Percentiles rank a stretch among this genome's conserved stretches.
These are phyloP conservation scores for Apophysomyces elegans DNA, from an alignment of 371 early-diverging fungal genomes.

Conservation along the genomic window DNA sequence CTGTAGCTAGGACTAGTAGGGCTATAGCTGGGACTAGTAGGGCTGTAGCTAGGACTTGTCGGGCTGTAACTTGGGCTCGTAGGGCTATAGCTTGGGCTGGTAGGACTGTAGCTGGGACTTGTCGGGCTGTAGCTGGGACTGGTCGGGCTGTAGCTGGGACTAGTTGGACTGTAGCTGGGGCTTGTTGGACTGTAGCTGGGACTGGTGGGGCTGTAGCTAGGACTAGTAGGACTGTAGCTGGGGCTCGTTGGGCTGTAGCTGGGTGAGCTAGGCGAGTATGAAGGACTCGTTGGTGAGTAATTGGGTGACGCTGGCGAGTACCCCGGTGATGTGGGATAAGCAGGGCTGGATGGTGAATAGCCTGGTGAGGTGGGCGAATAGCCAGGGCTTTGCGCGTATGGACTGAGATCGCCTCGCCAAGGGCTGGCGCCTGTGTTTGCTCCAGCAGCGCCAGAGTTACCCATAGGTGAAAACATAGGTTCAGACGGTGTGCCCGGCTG, in stretches of 20 bases:
- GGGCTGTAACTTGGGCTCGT: conserved; percentile 68
- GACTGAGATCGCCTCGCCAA: conserved; percentile 57
- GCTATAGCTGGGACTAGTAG: conserved; percentile 78
- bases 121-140: conserved; percentile 75
- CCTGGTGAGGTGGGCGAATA: conserved; percentile 84
- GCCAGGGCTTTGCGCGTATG: conserved; percentile 62
- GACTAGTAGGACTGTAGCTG: conserved; percentile 70
- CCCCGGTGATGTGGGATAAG: conserved; percentile 71
- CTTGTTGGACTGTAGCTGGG: conserved; percentile 74
- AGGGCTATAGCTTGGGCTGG: conserved; percentile 68
- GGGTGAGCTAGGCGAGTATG: conserved; percentile 66
- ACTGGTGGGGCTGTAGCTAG: conserved; percentile 69
- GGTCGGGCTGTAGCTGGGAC: conserved; percentile 77
- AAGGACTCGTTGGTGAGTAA: conserved; percentile 71
- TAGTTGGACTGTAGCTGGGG: conserved; percentile 82
- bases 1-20: conserved; percentile 75
- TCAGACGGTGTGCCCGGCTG: conserved; percentile 61
- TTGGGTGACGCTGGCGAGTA: conserved; percentile 78
- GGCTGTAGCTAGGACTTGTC: conserved; percentile 68
- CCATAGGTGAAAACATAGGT: conserved; percentile 71
- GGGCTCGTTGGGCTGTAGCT: conserved; percentile 69
- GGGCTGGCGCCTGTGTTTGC: conserved; percentile 46
- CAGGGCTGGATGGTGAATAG: conserved; percentile 61
- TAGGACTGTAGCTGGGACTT: conserved; percentile 74
- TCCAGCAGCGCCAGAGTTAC: conserved; percentile 54